These are phyloP conservation scores for Penicillium glabrum DNA, from an alignment of 2,329 filamentous ascomycete genomes.

Conservation along the genomic window DNA sequence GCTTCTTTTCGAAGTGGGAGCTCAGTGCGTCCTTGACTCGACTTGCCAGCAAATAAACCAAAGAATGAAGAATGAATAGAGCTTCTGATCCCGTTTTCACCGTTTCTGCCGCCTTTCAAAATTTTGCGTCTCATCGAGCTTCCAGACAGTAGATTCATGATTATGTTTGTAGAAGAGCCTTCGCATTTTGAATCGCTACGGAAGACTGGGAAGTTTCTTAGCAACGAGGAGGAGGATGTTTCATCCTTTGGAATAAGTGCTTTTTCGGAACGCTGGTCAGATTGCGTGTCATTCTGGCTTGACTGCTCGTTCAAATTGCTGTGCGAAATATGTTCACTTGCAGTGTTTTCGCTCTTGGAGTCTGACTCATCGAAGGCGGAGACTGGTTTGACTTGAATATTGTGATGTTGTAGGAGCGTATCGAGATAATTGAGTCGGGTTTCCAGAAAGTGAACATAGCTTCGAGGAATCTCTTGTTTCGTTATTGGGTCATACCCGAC, in stretches of 20 bases:
- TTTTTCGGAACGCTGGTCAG: neutral
- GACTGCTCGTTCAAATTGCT: neutral
- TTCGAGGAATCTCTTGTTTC: constrained; percentile 82
- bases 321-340: no score
- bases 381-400: constrained; percentile 66
- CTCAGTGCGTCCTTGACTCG: neutral
- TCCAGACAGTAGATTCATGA: neutral
- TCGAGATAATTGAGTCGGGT: constrained; percentile 75
- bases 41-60: neutral
- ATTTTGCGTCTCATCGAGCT: neutral
- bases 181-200: neutral
- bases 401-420: constrained; percentile 62
- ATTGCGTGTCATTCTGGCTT: neutral
- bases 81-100: neutral
- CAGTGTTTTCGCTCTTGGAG: neutral
- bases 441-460: constrained; percentile 83
- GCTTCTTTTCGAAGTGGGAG: neutral
- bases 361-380: constrained; percentile 37
- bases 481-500: constrained; percentile 89
- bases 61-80: neutral
- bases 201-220: no score
- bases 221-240: neutral
- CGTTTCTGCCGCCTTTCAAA: neutral
- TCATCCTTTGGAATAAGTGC: neutral
- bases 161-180: neutral